Evolutionary conservation across 2,329 filamentous ascomycete genomes (phyloP), one percentile per base, ranked within the genome.

Genomic region (Hymenoscyphus occultus): DNA sequence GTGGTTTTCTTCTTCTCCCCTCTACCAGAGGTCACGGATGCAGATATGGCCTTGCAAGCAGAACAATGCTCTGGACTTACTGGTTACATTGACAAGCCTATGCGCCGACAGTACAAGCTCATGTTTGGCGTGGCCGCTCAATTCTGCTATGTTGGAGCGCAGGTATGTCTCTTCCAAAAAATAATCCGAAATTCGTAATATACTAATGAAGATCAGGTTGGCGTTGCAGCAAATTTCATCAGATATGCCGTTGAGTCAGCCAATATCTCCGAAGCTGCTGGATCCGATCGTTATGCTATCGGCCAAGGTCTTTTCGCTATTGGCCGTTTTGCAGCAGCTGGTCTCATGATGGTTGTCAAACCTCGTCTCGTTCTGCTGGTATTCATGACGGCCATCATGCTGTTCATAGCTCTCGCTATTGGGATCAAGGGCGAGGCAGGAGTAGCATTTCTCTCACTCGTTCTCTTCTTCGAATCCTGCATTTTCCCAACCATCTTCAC

Each of bases 401-500:
- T 81, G 51, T 80, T 81, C 80, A 16, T 80, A 81, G 35, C 77
- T 80, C 4, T 70, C 83, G 19, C 77, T 71, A 66, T 69, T 16
- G 65, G 3, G 48, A 70, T 61, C 80, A 0, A 81, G 83, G 71
- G 71, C 64, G 70, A 84, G 0, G 74, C 85, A 13, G 78, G 80
- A 40, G 80, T 87, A 16, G 79, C 82, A 2, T 86, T 92, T 81
- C 83, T 92, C 42, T 90, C 86, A 76, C 68, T 91, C 9, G 86
- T 88, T 3, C 80, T 93, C n/a, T 92, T 92, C 79, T 93, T 92
- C 76, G 90, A 92, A 78, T 89, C 84, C 10, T 89, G 91, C 74
- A 90, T 88, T 75, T 94, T 93, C 80, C 90, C 91, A 0, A 93
- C 90, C 28, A 93, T 93, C 73, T 86, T 93, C 39, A 90, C 90